phyloP scores from a whole-genome alignment of 2,329 filamentous ascomycete species.

The Nemania sp. region DNA sequence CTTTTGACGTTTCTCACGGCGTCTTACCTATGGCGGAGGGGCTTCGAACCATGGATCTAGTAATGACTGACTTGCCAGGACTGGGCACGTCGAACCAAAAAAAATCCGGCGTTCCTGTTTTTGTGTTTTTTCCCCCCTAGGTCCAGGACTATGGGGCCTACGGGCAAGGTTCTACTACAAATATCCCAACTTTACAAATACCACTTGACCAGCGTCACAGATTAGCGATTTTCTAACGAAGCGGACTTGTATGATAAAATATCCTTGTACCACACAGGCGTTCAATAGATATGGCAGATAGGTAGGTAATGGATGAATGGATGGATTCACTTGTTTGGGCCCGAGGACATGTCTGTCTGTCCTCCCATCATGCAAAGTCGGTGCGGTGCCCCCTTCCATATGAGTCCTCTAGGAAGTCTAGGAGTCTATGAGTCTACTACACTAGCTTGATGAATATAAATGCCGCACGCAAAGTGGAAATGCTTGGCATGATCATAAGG shows the following conservation, averaged over 20 bases:
- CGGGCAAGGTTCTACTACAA: constrained; percentile 2
- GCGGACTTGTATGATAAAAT: constrained; percentile 5
- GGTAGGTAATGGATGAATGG: too few species aligned
- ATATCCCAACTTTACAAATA: constrained; percentile 10
- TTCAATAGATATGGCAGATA: constrained; percentile 13
- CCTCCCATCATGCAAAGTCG: too few species aligned
- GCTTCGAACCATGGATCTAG: neutral
- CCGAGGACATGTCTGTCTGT: neutral
- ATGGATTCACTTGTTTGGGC: neutral
- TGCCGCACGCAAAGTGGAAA: neutral
- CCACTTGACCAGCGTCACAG: constrained; percentile 14
- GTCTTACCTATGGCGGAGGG: neutral
- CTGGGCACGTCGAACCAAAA: neutral
- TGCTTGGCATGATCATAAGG: neutral
- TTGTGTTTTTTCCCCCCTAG: neutral
- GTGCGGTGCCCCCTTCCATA: too few species aligned
- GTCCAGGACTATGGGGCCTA: constrained; percentile 1
- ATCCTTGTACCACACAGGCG: constrained; percentile 20
- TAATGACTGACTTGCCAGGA: neutral
- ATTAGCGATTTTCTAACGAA: constrained; percentile 5
- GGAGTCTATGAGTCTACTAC: neutral
- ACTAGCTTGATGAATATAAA: neutral
- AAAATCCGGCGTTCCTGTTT: neutral
- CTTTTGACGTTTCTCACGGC: neutral
- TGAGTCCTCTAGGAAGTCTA: too few species aligned